Base-by-base conservation (phyloP, 352 stramenopile genomes). In the Phytophthora pisi region DNA sequence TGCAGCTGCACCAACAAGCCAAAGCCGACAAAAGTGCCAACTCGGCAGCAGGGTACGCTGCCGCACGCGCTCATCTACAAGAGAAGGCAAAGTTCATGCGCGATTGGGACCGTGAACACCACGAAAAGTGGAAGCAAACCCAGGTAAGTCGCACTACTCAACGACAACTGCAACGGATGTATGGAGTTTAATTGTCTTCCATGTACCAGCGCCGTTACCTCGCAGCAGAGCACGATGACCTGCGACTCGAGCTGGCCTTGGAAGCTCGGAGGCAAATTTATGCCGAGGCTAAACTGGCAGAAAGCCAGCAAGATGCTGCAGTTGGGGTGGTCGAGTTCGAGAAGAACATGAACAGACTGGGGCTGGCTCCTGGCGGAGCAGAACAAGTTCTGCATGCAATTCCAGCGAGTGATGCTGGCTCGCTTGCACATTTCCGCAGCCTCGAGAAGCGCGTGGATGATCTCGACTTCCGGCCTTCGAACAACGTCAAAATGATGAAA, bases 401-500 rank as follows among this genome's bases (percentile, higher is more conserved):
- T 15, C 60, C 76, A 16, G 40, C 64, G 0, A 73, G 57, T 40
- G 83, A 90, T 52, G 34, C 68, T 15, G 82, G 77, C 5, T 38
- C 80, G 0, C 43, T 86, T 4, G 73, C 59, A 0, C 85, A 91
- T 58, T 64, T 89, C 9, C 51, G 66, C 7, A 62, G 43, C 23
- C 66, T 93, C 0, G 77, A 91, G 50, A 54, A 79, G 55, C 66
- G 74, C 4, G 82, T 92, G 1, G 64, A 84, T 6, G 65, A 78
- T 43, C 70, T 89, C 51, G 68, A 83, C n/a, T 92, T 93, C 52
- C 74, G 85, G 0, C 85, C 83, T 10, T 89, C 85, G 2, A 92
- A 86, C 63, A 93, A 93, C 50, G 49, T 92, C 18, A 82, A 92
- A 61, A 93, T 93, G 85, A 92, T 93, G 85, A 92, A 91, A 64